Conservation (phyloP, 2,329 filamentous ascomycete species). For the Fusarium sublunatum region DNA sequence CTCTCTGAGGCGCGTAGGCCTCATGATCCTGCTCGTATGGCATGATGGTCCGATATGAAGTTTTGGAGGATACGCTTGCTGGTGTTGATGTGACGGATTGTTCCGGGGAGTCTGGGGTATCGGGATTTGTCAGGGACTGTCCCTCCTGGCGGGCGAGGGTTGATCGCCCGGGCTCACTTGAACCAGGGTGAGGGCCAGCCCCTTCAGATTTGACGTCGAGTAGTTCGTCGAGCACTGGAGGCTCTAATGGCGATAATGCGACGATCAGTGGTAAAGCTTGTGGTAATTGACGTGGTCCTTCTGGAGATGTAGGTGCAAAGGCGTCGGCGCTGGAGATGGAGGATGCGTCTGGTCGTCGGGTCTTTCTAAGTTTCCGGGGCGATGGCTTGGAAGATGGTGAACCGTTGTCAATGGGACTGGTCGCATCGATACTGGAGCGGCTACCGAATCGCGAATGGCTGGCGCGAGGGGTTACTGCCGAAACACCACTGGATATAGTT, state of each 20-base stretch:
- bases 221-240: conserved; percentile 37
- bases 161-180: conserved; percentile 40
- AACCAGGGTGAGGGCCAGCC: conserved; percentile 47
- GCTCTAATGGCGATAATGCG: conserved; percentile 42
- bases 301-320: conserved; percentile 12
- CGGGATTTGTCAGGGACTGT: conserved; percentile 43
- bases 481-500: conserved; percentile 61
- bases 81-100: conserved; percentile 34
- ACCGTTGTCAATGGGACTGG: conserved; percentile 49
- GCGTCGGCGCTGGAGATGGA: conserved; percentile 27
- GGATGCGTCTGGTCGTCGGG: conserved; percentile 48
- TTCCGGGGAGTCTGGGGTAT: conserved; percentile 26
- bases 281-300: conserved; percentile 28
- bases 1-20: conserved; percentile 42
- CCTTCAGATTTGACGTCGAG: conserved; percentile 39
- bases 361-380: conserved; percentile 55
- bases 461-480: conserved; percentile 49
- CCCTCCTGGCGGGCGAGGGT: conserved; percentile 43
- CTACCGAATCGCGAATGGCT: conserved; percentile 52
- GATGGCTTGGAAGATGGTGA: conserved; percentile 47
- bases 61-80: conserved; percentile 25
- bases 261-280: conserved; percentile 43
- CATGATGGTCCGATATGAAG: conserved; percentile 41
- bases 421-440: conserved; percentile 59
- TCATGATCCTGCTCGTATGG: conserved; percentile 49